Conservation (phyloP, 768 basidiomycete genomes). For the Candolleomyces eurysporus region DNA sequence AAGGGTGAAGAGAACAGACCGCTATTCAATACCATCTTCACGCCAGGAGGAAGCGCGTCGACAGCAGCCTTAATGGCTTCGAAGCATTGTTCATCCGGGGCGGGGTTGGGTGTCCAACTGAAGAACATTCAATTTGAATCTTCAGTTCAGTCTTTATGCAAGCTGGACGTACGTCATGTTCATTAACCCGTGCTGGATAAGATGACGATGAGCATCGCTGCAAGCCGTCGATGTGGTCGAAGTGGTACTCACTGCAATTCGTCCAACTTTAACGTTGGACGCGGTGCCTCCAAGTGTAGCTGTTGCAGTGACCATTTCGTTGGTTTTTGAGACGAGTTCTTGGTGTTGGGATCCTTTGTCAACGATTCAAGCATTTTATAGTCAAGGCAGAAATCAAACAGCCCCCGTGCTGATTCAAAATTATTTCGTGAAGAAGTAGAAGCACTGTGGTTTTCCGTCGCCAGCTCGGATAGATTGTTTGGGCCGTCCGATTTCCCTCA, state of each 20-base stretch:
- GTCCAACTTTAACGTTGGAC: background rate
- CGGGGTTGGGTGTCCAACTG: conserved; percentile 40
- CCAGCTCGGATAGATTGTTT: too few species aligned
- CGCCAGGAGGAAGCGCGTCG: conserved; percentile 39
- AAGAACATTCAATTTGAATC: background rate
- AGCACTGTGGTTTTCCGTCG: too few species aligned
- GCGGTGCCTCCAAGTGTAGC: conserved; percentile 7
- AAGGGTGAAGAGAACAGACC: conserved; percentile 6
- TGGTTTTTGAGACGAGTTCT: background rate
- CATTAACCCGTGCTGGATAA: conserved; percentile 16
- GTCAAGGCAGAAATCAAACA: too few species aligned
- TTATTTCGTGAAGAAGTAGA: too few species aligned
- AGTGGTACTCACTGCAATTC: background rate
- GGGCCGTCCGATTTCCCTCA: too few species aligned
- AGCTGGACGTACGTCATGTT: conserved; percentile 13
- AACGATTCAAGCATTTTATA: too few species aligned
- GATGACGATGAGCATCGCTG: background rate
- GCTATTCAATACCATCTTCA: conserved; percentile 48
- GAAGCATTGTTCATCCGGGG: conserved; percentile 60
- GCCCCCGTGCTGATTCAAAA: too few species aligned
- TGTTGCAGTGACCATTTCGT: conserved; percentile 2
- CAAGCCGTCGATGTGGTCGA: too few species aligned
- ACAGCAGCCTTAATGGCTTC: conserved; percentile 57
- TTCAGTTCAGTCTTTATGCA: background rate
- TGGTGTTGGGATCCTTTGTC: background rate